Base-by-base conservation (phyloP, 305 asterid species). In the Fraxinus sp. region DNA sequence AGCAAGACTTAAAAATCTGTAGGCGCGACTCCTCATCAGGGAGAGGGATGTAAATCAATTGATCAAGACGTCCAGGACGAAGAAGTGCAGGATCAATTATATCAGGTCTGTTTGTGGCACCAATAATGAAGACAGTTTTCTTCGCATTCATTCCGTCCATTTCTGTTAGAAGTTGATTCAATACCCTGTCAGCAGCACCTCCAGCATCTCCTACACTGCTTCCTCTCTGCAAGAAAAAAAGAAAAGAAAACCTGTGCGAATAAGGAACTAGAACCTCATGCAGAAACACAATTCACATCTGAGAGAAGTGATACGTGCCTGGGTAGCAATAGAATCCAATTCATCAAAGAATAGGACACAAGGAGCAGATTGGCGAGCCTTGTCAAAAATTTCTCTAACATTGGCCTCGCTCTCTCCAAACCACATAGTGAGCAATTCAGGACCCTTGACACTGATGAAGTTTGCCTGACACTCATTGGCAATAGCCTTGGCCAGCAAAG, bases 351-450 rank as follows among this genome's bases (percentile, higher is more conserved):
- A 95, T 24, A 95, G 93, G 78, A 95, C 98, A 84, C 98, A 93
- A 32, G 98, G 98, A 36, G 98, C 98, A 82, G 98, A 93, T 78
- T 86, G 91, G 8, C 98, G 92, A 79, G 98, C 98, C 94, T 95
- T 93, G 84, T 93, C 98, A 18, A 95, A 95, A 37, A 95, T 93
- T 78, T 95, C 98, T 80, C 97, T 80, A 55, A 95, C 98, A 68
- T 95, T 95, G 80, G 98, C 98, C 86, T 95, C 98, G 74, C 98
- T 94, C 90, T 95, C 98, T 75, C 98, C 98, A 72, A 95, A 95
- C 98, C 98, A 95, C 98, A 93, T 93, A 28, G 98, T 95, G 43
- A 95, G 95, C 87, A 93, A 57, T 83, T 95, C 98, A 16, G 98
- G 98, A 62, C 98, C 98, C 86, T 94, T 95, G 76, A 95, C 84